phyloP scores from a whole-genome alignment of 2,329 filamentous ascomycete genomes.

The Clathrospora elynae region DNA sequence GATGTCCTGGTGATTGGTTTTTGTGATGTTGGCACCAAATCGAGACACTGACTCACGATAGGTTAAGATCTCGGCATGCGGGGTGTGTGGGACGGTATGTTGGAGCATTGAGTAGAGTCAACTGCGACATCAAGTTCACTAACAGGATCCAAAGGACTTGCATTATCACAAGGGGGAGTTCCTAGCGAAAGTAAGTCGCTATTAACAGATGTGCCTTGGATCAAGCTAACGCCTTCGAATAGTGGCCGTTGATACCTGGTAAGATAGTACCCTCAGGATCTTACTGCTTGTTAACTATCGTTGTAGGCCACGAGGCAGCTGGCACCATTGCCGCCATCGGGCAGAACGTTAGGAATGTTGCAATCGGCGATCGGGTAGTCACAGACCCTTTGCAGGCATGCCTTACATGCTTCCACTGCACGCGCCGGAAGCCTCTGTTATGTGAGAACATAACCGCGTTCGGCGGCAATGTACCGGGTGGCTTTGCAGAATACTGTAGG shows the following conservation, averaged over 20 bases:
- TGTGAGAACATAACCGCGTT: slow-evolving; percentile 73
- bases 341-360: slow-evolving; percentile 63
- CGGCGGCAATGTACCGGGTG: slow-evolving; percentile 70
- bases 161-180: slow-evolving; percentile 38
- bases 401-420: slow-evolving; percentile 75
- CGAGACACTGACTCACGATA: slow-evolving; percentile 8
- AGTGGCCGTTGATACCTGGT: slow-evolving; percentile 36
- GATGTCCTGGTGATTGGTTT: slow-evolving; percentile 26
- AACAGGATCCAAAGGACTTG: slow-evolving; percentile 20
- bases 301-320: slow-evolving; percentile 68
- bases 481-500: slow-evolving; percentile 72
- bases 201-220: no score
- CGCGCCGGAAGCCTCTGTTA: slow-evolving; percentile 68
- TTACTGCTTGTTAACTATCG: not conserved
- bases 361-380: slow-evolving; percentile 66
- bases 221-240: not conserved
- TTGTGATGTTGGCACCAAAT: no score
- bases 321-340: slow-evolving; percentile 66
- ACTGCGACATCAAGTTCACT: slow-evolving; percentile 1
- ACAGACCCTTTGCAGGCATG: slow-evolving; percentile 70
- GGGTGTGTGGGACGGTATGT: slow-evolving; percentile 32
- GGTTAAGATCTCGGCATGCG: slow-evolving; percentile 34
- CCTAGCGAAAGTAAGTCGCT: slow-evolving; percentile 20
- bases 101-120: not conserved
- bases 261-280: not conserved